phyloP scores from a whole-genome alignment of 768 basidiomycete species.

The Kwoniella sp. region DNA sequence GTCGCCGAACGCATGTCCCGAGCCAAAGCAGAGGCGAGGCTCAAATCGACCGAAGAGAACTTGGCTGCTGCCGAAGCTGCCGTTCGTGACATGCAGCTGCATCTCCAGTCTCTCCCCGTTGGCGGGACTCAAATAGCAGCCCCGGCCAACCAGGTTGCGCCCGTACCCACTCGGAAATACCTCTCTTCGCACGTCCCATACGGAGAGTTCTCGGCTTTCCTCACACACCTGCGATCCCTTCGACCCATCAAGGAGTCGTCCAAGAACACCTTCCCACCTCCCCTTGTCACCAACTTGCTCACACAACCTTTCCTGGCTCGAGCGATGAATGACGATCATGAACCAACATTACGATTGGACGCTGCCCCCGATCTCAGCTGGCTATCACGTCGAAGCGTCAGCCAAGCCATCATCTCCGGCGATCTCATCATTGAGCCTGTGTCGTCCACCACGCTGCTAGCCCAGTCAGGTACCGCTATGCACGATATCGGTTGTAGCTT shows the following conservation, averaged over 20 bases:
- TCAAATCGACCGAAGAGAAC: constrained; percentile 69
- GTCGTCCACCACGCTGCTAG: constrained; percentile 59
- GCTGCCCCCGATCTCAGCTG: constrained; percentile 90
- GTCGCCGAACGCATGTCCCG: constrained; percentile 72
- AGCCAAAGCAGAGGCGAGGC: constrained; percentile 69
- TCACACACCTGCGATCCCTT: constrained; percentile 68
- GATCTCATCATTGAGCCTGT: constrained; percentile 86
- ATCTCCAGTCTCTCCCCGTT: constrained; percentile 66
- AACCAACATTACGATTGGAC: constrained; percentile 87
- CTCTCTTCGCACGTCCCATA: constrained; percentile 67
- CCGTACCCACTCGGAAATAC: constrained; percentile 19
- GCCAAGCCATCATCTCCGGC: constrained; percentile 76
- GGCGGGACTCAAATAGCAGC: not conserved
- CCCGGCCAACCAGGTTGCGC: too few species aligned
- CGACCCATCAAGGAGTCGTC: constrained; percentile 57
- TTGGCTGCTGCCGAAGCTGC: constrained; percentile 80
- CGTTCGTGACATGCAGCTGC: constrained; percentile 73
- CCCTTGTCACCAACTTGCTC: constrained; percentile 64
- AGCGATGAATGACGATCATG: constrained; percentile 76
- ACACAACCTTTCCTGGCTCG: constrained; percentile 73
- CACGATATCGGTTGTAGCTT: constrained; percentile 69
- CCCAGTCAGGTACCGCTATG: constrained; percentile 54
- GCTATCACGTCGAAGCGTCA: constrained; percentile 80
- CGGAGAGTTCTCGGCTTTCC: constrained; percentile 71
- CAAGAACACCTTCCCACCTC: constrained; percentile 55